Conservation (phyloP, 495 filamentous ascomycete genomes). For the Neurospora sp. region DNA sequence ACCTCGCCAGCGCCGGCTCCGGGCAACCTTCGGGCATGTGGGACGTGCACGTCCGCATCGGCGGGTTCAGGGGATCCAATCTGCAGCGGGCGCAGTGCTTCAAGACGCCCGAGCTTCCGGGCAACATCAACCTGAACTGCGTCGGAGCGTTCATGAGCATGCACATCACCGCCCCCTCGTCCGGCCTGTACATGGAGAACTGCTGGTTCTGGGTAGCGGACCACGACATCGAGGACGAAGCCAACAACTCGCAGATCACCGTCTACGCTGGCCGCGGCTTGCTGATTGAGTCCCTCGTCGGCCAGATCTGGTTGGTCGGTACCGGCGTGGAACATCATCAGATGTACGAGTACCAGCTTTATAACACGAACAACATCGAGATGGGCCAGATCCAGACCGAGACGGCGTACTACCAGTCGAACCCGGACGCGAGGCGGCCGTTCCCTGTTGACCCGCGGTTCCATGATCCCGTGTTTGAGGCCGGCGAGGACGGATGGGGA, state of each 20-base stretch:
- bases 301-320: conserved; percentile 48
- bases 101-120: too few relatives aligned
- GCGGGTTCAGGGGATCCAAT: conserved; percentile 53
- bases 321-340: conserved; percentile 56
- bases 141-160: conserved; percentile 57
- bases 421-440: conserved; percentile 59
- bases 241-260: conserved; percentile 52
- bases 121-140: conserved; percentile 45
- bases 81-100: conserved; percentile 53
- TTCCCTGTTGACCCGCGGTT: conserved; percentile 49
- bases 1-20: conserved; percentile 3
- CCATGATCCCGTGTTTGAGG: conserved; percentile 60
- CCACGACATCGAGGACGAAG: conserved; percentile 57
- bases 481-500: conserved; percentile 42
- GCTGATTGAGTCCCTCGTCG: conserved; percentile 43
- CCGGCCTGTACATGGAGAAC: conserved; percentile 54
- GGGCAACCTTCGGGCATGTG: conserved; percentile 19
- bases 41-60: conserved; percentile 19
- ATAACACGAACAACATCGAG: conserved; percentile 50
- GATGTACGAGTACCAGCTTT: conserved; percentile 71
- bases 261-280: conserved; percentile 61
- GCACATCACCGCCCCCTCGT: conserved; percentile 50
- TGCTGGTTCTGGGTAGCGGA: conserved; percentile 62
- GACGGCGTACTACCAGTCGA: conserved; percentile 55
- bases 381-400: conserved; percentile 73